Percentiles rank a stretch among this genome's conserved stretches.
Conservation (phyloP, 352 stramenopile species). For the Globisporangium megalacanthum region DNA sequence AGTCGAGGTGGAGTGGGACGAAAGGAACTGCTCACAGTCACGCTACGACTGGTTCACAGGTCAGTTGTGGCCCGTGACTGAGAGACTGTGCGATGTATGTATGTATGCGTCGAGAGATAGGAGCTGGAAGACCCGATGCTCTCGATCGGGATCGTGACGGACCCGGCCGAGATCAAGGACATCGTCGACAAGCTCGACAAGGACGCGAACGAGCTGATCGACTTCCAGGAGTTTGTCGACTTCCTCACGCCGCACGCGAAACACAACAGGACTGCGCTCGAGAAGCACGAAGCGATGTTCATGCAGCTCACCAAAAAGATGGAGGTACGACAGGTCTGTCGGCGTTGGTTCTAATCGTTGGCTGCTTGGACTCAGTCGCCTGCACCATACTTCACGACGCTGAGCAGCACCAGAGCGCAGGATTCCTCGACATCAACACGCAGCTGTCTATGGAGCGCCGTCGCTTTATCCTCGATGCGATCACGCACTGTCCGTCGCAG, state of each 20-base stretch:
- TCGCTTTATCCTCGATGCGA: slow-evolving; percentile 67
- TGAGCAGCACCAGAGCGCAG: slow-evolving; percentile 55
- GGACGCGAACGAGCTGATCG: slow-evolving; percentile 65
- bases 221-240: slow-evolving; percentile 77
- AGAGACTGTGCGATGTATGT: not conserved
- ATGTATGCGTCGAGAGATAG: slow-evolving; percentile 2
- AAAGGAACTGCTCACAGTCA: not conserved
- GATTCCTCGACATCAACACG: slow-evolving; percentile 72
- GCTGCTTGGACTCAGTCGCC: not conserved
- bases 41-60: not conserved
- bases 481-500: slow-evolving; percentile 48
- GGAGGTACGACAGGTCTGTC: slow-evolving; percentile 28
- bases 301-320: slow-evolving; percentile 75
- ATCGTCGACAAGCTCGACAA: slow-evolving; percentile 64
- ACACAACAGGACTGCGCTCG: slow-evolving; percentile 30
- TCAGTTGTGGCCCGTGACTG: too few relatives aligned
- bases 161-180: slow-evolving; percentile 50
- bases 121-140: slow-evolving; percentile 77
- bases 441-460: slow-evolving; percentile 71
- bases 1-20: slow-evolving; percentile 29
- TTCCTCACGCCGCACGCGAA: slow-evolving; percentile 60
- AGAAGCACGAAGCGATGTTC: slow-evolving; percentile 69
- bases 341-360: not conserved
- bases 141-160: slow-evolving; percentile 69
- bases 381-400: not conserved